Percentiles rank a stretch among this genome's conserved stretches.
Evolutionary conservation across 805 yeast species (phyloP).

Genomic region (Wickerhamomyces xylosicus): DNA sequence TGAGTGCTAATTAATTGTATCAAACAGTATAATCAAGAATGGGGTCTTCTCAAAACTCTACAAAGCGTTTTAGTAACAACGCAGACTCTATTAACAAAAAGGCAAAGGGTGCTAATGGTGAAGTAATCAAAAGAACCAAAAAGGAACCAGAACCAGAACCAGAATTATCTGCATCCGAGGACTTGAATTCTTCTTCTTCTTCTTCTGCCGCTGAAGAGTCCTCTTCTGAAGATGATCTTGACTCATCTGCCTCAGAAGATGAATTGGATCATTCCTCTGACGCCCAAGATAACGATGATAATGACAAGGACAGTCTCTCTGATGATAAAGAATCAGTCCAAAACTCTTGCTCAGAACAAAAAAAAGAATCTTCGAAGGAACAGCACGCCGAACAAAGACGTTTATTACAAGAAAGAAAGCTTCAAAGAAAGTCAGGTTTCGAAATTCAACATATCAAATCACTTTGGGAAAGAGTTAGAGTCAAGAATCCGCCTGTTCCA

Average conservation of each 20-base stretch:
- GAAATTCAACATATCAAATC: constrained; percentile 78
- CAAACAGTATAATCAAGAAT: constrained; percentile 2
- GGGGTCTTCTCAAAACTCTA: constrained; percentile 13
- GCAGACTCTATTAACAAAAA: constrained; percentile 9
- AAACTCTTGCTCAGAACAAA: constrained; percentile 12
- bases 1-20: too few relatives aligned
- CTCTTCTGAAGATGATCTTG: constrained; percentile 13
- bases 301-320: constrained; percentile 18
- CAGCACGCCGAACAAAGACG: constrained; percentile 79
- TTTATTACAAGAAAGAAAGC: constrained; percentile 70
- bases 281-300: constrained; percentile 1
- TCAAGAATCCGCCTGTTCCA: constrained; percentile 72
- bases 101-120: constrained; percentile 11
- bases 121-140: constrained; percentile 4
- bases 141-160: background rate
- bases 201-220: constrained; percentile 10
- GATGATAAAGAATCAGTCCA: constrained; percentile 15
- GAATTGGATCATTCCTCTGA: constrained; percentile 10
- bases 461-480: constrained; percentile 87
- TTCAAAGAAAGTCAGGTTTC: constrained; percentile 77
- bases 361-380: constrained; percentile 45
- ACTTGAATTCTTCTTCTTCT: too few relatives aligned
- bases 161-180: constrained; percentile 22
- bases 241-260: constrained; percentile 12
- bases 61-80: constrained; percentile 12